Percentiles rank a stretch among this genome's conserved stretches.
Evolutionary conservation across 768 basidiomycete species (phyloP).

Genomic region (Psilocybe tampanensis): DNA sequence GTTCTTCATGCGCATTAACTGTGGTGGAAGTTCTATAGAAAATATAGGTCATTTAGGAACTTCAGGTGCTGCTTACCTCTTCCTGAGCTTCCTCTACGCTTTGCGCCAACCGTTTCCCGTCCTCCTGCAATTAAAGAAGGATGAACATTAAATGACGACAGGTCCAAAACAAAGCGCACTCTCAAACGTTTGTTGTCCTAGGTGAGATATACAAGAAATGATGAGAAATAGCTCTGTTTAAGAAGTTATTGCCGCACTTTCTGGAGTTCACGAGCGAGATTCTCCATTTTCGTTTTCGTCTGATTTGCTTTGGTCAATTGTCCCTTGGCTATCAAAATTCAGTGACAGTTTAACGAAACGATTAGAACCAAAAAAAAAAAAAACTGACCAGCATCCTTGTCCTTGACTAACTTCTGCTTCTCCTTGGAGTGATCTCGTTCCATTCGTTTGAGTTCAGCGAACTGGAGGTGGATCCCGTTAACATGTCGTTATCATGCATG

Average conservation of each 20-base stretch:
- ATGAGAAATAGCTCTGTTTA: conserved; percentile 16
- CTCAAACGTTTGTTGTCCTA: conserved; percentile 90
- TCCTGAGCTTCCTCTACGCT: conserved; percentile 88
- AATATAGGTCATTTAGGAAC: conserved; percentile 3
- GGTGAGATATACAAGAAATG: conserved; percentile 12
- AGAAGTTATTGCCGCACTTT: conserved; percentile 55
- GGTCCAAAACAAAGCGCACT: conserved; percentile 43
- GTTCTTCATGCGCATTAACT: conserved; percentile 82
- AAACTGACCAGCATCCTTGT: conserved; percentile 81
- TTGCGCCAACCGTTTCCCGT: conserved; percentile 77
- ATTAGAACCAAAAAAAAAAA: conserved; percentile 1
- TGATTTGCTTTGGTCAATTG: conserved; percentile 88
- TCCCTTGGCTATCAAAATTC: conserved; percentile 62
- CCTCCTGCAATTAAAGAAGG: conserved; percentile 59
- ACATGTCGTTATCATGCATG: conserved; percentile 10
- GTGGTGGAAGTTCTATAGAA: conserved; percentile 8
- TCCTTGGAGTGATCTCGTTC: conserved; percentile 91
- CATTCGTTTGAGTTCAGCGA: conserved; percentile 83
- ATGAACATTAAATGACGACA: conserved; percentile 7
- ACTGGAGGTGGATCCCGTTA: conserved; percentile 46
- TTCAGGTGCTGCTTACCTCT: conserved; percentile 52
- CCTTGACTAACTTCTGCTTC: conserved; percentile 88
- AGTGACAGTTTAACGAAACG: conserved; percentile 8
- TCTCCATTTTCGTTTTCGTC: conserved; percentile 89
- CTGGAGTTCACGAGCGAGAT: conserved; percentile 84